A percentile compares a stretch with the other conserved stretches of the same genome.
Conservation (phyloP, 1,284 basidiomycete species). For the Trichosporon sp. region DNA sequence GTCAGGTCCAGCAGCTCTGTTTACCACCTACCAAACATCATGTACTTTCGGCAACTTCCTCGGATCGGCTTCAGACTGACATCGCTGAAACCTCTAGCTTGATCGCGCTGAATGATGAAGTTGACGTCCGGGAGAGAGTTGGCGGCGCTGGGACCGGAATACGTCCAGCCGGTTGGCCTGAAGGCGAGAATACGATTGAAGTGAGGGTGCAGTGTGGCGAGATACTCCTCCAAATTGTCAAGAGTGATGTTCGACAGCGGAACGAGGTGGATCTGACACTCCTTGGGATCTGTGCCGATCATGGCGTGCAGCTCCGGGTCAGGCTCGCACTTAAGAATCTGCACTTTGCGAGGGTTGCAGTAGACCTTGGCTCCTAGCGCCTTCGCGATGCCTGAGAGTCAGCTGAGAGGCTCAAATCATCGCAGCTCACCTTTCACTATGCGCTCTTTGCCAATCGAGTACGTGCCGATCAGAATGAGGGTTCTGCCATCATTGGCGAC, state of each 20-base stretch:
- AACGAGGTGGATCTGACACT: constrained; percentile 77
- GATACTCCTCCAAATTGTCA: constrained; percentile 71
- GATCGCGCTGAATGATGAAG: constrained; percentile 61
- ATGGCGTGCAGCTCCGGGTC: constrained; percentile 75
- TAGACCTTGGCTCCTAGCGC: constrained; percentile 80
- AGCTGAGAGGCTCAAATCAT: background rate
- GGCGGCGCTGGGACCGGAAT: constrained; percentile 62
- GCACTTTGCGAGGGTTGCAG: constrained; percentile 75
- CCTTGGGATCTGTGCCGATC: constrained; percentile 68
- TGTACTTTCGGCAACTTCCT: constrained; percentile 63
- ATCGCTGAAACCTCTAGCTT: constrained; percentile 62
- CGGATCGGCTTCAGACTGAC: constrained; percentile 63
- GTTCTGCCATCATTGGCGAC: constrained; percentile 42
- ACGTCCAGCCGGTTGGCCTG: constrained; percentile 93
- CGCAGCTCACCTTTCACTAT: constrained; percentile 73
- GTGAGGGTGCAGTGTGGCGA: constrained; percentile 65
- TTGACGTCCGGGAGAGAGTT: constrained; percentile 60
- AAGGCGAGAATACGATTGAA: constrained; percentile 76
- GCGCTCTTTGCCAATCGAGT: constrained; percentile 94
- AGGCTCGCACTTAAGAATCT: constrained; percentile 70
- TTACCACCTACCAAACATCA: constrained; percentile 61
- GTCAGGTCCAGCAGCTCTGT: background rate
- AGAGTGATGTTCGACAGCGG: constrained; percentile 71
- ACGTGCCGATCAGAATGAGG: constrained; percentile 88
- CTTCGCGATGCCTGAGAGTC: constrained; percentile 65